Conservation (phyloP, 768 basidiomycete species). For the Pulveroboletus ravenelii region DNA sequence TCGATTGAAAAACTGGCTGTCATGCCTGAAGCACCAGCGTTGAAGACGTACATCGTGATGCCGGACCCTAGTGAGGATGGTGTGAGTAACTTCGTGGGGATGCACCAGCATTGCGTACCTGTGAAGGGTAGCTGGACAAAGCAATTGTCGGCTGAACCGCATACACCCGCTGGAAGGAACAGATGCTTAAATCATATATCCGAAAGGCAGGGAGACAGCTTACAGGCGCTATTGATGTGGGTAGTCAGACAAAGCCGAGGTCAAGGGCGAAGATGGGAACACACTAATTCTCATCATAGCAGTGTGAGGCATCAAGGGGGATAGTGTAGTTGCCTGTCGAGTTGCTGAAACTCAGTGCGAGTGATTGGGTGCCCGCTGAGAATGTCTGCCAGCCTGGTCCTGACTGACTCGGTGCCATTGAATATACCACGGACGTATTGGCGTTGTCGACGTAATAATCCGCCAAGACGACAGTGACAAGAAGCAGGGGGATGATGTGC, state of each 20-base stretch:
- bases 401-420: constrained; percentile 12
- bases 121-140: constrained; percentile 18
- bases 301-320: constrained; percentile 13
- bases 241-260: not conserved
- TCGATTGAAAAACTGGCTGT: constrained; percentile 22
- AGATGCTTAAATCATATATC: not conserved
- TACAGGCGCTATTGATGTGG: constrained; percentile 13
- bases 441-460: constrained; percentile 24
- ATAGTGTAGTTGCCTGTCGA: constrained; percentile 19
- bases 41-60: constrained; percentile 25
- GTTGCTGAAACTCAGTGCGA: constrained; percentile 8
- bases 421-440: constrained; percentile 17
- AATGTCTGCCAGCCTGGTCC: constrained; percentile 12
- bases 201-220: not conserved
- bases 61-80: constrained; percentile 16
- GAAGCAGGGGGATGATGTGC: constrained; percentile 6
- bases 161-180: constrained; percentile 13
- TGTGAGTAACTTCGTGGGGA: not conserved
- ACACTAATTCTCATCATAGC: constrained; percentile 27
- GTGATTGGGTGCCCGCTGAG: not conserved
- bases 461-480: constrained; percentile 14
- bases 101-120: constrained; percentile 5
- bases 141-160: constrained; percentile 12
- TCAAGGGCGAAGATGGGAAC: not conserved
- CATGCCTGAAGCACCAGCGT: constrained; percentile 17